Evolutionary conservation across 768 basidiomycete genomes (phyloP).

Genomic region (Rhizopogon rudus): DNA sequence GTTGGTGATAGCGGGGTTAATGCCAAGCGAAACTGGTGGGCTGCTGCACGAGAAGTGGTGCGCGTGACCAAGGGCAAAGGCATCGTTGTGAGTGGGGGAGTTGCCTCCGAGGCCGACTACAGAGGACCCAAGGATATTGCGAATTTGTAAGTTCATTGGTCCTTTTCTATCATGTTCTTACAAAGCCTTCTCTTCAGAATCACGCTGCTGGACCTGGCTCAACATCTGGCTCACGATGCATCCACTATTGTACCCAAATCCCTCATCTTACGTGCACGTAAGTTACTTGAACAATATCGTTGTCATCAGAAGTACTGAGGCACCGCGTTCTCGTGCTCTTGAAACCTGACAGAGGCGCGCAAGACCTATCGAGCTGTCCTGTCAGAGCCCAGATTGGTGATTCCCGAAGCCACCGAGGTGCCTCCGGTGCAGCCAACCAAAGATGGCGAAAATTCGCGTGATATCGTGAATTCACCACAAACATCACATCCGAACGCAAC

Average conservation of each 20-base stretch:
- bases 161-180: neutral
- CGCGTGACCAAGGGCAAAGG: constrained; percentile 81
- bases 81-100: constrained; percentile 67
- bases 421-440: neutral
- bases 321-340: neutral
- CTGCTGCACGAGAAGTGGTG: constrained; percentile 66
- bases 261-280: constrained; percentile 68
- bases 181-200: constrained; percentile 38
- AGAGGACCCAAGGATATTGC: constrained; percentile 69
- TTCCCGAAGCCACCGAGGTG: constrained; percentile 31
- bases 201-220: constrained; percentile 60
- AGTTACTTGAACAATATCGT: constrained; percentile 22
- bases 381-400: constrained; percentile 65
- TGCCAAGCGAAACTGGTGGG: constrained; percentile 84
- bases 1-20: constrained; percentile 47
- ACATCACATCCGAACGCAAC: neutral
- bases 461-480: neutral
- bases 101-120: constrained; percentile 53
- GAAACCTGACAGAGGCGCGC: constrained; percentile 58
- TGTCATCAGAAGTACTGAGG: neutral
- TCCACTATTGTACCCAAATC: constrained; percentile 59
- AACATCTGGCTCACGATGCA: constrained; percentile 62
- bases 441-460: neutral
- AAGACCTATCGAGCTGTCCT: constrained; percentile 76
- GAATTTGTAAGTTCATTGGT: constrained; percentile 55